Conservation (phyloP, 1,139 yeast species). For the Geotrichum aggregatum region DNA sequence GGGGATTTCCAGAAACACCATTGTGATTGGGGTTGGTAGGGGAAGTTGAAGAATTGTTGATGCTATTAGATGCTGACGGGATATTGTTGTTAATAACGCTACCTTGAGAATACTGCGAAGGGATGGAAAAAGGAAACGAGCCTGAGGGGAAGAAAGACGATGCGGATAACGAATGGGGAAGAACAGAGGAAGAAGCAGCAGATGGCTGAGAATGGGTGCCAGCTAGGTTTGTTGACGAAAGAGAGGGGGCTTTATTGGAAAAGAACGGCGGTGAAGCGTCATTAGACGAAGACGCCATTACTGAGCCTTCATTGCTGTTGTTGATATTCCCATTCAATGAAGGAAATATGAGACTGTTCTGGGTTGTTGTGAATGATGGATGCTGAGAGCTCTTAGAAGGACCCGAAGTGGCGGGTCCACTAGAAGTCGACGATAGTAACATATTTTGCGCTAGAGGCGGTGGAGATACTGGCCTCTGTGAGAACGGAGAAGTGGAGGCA, state of each 20-base stretch:
- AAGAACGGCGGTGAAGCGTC: constrained; percentile 13
- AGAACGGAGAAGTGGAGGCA: constrained; percentile 10
- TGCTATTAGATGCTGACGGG: constrained; percentile 6
- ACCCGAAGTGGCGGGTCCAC: constrained; percentile 1
- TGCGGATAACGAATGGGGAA: constrained; percentile 17
- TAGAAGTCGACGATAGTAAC: constrained; percentile 1
- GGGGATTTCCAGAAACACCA: constrained; percentile 2
- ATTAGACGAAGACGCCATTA: constrained; percentile 10
- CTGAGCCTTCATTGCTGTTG: constrained; percentile 9
- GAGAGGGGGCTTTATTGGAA: constrained; percentile 6
- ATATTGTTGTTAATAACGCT: constrained; percentile 8
- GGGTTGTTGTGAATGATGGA: too few relatives aligned
- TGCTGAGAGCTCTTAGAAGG: background rate
- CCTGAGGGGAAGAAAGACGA: constrained; percentile 21
- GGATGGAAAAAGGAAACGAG: constrained; percentile 17
- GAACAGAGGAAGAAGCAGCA: background rate
- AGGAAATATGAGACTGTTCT: constrained; percentile 4
- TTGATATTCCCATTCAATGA: constrained; percentile 10
- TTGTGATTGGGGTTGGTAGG: background rate
- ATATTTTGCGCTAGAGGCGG: constrained; percentile 2
- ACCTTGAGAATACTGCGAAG: constrained; percentile 18
- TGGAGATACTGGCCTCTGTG: constrained; percentile 17
- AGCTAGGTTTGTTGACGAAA: constrained; percentile 7
- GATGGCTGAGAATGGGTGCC: background rate
- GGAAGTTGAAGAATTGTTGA: background rate